A percentile compares a stretch with the other conserved stretches of the same genome.
These are phyloP conservation scores for Cladosporium colombiae DNA, from an alignment of 2,329 filamentous ascomycete genomes.

Conservation along the genomic window DNA sequence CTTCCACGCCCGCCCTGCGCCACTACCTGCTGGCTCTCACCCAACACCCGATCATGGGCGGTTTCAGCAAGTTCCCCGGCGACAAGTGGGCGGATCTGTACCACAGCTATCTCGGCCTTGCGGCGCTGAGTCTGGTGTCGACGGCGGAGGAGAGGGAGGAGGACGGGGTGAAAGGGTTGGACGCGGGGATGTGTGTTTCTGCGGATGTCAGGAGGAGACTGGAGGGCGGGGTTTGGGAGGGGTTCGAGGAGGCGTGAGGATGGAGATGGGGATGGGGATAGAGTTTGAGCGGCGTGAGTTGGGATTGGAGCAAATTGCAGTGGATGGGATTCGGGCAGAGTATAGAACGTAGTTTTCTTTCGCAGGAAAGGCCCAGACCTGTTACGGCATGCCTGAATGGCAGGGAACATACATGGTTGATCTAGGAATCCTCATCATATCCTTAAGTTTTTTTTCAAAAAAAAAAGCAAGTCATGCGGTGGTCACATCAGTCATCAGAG, in stretches of 20 bases:
- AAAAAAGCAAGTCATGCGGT: no score
- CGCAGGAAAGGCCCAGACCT: no score
- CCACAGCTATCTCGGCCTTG: constrained; percentile 85
- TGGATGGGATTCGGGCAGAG: no score
- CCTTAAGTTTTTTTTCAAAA: no score
- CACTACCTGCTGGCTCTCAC: constrained; percentile 81
- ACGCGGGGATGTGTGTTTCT: constrained; percentile 76
- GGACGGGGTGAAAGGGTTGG: constrained; percentile 65
- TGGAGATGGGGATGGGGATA: no score
- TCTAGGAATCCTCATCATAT: no score
- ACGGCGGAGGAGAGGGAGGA: constrained; percentile 58
- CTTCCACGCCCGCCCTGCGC: constrained; percentile 38
- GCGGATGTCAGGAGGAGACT: constrained; percentile 48
- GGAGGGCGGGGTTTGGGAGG: background rate
- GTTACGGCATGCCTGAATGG: no score
- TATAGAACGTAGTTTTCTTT: no score
- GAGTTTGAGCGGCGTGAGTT: no score
- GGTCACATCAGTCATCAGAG: no score
- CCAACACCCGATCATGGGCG: constrained; percentile 71
- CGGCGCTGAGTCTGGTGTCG: constrained; percentile 66
- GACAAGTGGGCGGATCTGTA: constrained; percentile 65
- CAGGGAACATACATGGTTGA: no score
- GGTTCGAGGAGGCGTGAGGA: background rate
- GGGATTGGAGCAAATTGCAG: no score
- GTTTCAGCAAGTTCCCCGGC: constrained; percentile 49